A percentile compares a stretch with the other conserved stretches of the same genome.
Evolutionary conservation across 139 green algal species (phyloP).

Genomic region (Picochlorum sp.): DNA sequence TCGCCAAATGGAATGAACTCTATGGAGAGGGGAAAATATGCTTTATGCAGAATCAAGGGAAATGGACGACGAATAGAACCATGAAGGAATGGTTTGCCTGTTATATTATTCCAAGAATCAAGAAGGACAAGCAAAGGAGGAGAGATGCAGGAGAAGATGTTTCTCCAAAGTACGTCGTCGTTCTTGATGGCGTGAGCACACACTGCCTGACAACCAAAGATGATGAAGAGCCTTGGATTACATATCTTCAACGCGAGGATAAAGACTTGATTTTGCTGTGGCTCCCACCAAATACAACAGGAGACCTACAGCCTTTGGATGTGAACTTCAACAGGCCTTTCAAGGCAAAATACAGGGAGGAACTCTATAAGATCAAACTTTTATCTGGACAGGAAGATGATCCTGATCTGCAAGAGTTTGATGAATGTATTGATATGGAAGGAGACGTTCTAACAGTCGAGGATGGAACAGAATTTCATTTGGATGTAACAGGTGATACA

Average conservation of each 20-base stretch:
- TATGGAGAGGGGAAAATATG: slow-evolving; percentile 1
- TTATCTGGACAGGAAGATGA: not conserved
- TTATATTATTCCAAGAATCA: not conserved
- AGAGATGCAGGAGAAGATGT: not conserved
- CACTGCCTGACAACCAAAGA: not conserved
- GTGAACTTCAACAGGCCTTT: slow-evolving; percentile 3
- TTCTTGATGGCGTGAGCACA: not conserved
- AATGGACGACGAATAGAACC: not conserved
- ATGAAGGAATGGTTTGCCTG: not conserved
- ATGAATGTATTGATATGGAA: too few relatives aligned
- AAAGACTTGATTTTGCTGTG: not conserved
- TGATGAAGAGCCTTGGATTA: not conserved
- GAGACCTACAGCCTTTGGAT: not conserved
- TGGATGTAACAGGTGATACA: not conserved
- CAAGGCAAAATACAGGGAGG: not conserved
- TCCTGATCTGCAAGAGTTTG: too few relatives aligned
- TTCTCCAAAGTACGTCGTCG: not conserved
- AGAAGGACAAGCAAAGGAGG: slow-evolving; percentile 3
- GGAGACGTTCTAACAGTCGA: not conserved
- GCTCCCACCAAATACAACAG: slow-evolving; percentile 2
- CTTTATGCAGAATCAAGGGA: slow-evolving; percentile 4
- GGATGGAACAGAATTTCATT: not conserved
- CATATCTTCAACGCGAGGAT: not conserved
- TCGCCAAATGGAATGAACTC: not conserved
- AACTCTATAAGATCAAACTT: slow-evolving; percentile 2